phyloP scores from a whole-genome alignment of 2,329 filamentous ascomycete species.

The Delphinella strobiligena region DNA sequence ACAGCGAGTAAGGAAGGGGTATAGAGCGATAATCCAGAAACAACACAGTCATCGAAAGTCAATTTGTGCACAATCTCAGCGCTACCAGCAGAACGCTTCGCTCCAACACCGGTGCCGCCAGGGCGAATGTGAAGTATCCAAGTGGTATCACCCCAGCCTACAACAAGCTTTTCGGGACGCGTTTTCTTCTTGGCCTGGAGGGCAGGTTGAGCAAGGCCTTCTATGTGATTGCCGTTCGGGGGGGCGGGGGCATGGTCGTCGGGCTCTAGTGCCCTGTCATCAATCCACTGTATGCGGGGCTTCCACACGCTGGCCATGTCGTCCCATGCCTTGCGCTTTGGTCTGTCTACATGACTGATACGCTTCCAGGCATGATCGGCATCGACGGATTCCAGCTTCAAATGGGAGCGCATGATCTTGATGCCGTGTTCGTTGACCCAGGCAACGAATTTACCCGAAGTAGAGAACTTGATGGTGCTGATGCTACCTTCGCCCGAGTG shows the following conservation, averaged over 20 bases:
- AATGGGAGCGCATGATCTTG: conserved; percentile 89
- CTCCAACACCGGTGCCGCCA: conserved; percentile 54
- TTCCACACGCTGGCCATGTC: conserved; percentile 97
- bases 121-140: conserved; percentile 91
- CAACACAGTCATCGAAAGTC: conserved; percentile 84
- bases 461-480: conserved; percentile 85
- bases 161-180: conserved; percentile 61
- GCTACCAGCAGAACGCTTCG: conserved; percentile 61
- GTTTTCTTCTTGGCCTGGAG: conserved; percentile 16
- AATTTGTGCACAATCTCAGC: conserved; percentile 89
- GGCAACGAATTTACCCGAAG: conserved; percentile 80
- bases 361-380: conserved; percentile 84
- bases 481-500: conserved; percentile 90
- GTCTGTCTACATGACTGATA: conserved; percentile 82
- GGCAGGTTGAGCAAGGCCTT: conserved; percentile 1
- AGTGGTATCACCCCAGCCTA: conserved; percentile 92
- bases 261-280: conserved; percentile 64
- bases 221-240: conserved; percentile 18
- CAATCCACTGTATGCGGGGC: conserved; percentile 83
- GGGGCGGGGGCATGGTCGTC: conserved; percentile 46
- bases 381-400: conserved; percentile 65
- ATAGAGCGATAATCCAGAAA: conserved; percentile 94
- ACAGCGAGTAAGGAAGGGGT: conserved; percentile 82
- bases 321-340: conserved; percentile 78
- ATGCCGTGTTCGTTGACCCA: conserved; percentile 97